phyloP scores from a whole-genome alignment of 805 yeast genomes.

The Phaffomyces thermotolerans region DNA sequence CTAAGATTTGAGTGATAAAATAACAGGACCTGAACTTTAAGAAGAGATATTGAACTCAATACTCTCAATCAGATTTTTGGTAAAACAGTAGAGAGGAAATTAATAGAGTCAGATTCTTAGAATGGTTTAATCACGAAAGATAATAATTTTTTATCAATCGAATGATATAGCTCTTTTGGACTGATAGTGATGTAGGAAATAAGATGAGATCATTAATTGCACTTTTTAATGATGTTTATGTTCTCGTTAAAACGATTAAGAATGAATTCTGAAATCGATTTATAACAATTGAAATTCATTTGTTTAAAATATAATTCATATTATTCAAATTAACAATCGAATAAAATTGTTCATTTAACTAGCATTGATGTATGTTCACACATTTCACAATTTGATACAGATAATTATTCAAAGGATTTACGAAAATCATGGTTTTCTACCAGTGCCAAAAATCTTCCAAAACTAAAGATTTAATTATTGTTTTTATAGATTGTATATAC shows the following conservation, averaged over 20 bases:
- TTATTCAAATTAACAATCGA: conserved; percentile 43
- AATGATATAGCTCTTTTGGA: conserved; percentile 19
- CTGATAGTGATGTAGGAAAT: conserved; percentile 25
- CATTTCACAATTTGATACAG: conserved; percentile 56
- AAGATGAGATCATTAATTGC: conserved; percentile 79
- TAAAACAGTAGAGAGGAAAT: conserved; percentile 83
- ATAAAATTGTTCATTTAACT: conserved; percentile 59
- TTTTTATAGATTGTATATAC: not conserved
- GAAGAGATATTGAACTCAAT: conserved; percentile 56
- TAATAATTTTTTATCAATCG: conserved; percentile 36
- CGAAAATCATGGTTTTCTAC: conserved; percentile 56
- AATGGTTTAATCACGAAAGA: conserved; percentile 57
- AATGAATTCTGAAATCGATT: conserved; percentile 63
- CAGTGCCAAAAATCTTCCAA: no score
- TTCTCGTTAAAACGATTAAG: conserved; percentile 69
- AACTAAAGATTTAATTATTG: not conserved
- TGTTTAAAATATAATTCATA: conserved; percentile 48
- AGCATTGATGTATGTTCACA: conserved; percentile 86
- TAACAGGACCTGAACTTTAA: conserved; percentile 48
- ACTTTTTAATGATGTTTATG: conserved; percentile 82
- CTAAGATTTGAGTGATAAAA: conserved; percentile 75
- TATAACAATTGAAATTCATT: conserved; percentile 44
- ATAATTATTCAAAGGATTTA: conserved; percentile 42
- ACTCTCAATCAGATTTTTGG: conserved; percentile 56
- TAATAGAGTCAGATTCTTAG: conserved; percentile 65